Conservation (phyloP, 2,329 filamentous ascomycete genomes). For the Fonsecaea pugnacius region DNA sequence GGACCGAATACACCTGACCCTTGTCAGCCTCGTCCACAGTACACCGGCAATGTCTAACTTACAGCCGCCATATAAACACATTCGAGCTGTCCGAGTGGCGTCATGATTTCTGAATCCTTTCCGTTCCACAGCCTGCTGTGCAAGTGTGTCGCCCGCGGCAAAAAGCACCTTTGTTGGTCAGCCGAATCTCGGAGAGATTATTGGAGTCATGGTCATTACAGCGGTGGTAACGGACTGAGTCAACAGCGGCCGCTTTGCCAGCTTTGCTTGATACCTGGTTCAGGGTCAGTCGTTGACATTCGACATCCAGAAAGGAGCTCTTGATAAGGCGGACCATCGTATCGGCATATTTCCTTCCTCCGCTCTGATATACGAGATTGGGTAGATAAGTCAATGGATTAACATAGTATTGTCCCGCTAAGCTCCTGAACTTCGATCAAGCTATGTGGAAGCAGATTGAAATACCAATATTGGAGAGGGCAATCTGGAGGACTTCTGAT, state of each 20-base stretch:
- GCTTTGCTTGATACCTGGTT: slow-evolving; percentile 78
- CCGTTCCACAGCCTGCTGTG: slow-evolving; percentile 88
- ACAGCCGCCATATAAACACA: slow-evolving; percentile 57
- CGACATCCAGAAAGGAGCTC: slow-evolving; percentile 32
- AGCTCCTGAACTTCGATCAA: not conserved
- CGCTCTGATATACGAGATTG: slow-evolving; percentile 3
- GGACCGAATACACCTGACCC: slow-evolving; percentile 77
- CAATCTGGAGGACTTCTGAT: not conserved
- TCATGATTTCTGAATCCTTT: slow-evolving; percentile 78
- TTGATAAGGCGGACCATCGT: slow-evolving; percentile 24
- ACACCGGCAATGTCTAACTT: slow-evolving; percentile 26
- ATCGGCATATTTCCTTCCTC: slow-evolving; percentile 17
- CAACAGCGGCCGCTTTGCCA: slow-evolving; percentile 80
- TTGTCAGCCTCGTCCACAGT: slow-evolving; percentile 19
- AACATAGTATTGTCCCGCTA: slow-evolving; percentile 1
- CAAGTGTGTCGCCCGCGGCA: slow-evolving; percentile 84
- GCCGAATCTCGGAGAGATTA: not conserved
- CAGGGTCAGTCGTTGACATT: slow-evolving; percentile 4
- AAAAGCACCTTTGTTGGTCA: slow-evolving; percentile 70
- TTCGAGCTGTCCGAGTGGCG: slow-evolving; percentile 52
- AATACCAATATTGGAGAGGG: not conserved
- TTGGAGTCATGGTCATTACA: slow-evolving; percentile 46
- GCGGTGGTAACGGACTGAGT: slow-evolving; percentile 91
- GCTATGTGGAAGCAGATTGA: slow-evolving; percentile 1
- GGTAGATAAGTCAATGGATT: not conserved